Base-by-base conservation (phyloP, 2,329 filamentous ascomycete genomes). In the Ophiostoma triangulosporum region DNA sequence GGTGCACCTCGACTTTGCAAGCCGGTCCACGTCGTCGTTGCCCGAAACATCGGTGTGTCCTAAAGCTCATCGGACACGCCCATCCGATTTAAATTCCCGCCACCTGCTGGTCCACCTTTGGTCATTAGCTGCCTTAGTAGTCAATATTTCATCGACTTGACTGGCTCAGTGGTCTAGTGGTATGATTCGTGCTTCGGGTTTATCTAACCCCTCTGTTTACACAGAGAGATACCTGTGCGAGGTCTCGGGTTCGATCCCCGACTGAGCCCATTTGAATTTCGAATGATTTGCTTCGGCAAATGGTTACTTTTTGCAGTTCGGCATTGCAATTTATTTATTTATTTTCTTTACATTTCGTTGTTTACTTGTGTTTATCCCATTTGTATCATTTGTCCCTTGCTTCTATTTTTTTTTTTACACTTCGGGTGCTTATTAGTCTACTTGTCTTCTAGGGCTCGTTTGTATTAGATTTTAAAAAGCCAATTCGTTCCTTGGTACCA, bases 241-340 rank as follows among this genome's bases (percentile, higher is more conserved):
- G 57, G 57, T 59, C 56, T 59, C 57, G 57, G 57, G 57, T 59
- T 57, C 57, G 54, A 57, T 59, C 56, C 57, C 57, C 57, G 57
- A 59, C 52, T 59, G 57, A 59, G 57, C 57, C 57, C 57, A 29
- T 50, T 55, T 49, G n/a, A 17, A 48, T 54, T 40, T 17, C 14
- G 14, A 22, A 24, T 49, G 20, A 46, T 29, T 15, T 46, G 43
- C 12, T 15, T 8, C 4, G 26, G 15, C 43, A 46, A 6, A 17
- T 46, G 15, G 43, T 46, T 45, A 27, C n/a, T 45, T 45, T 45
- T 26, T 15, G n/a, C n/a, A n/a, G n/a, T n/a, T n/a, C n/a, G n/a
- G n/a, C n/a, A n/a, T n/a, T n/a, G n/a, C n/a, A n/a, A n/a, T n/a
- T 14, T 24, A 26, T 26, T 43, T 43, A 14, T 24, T 12, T 27